phyloP scores from a whole-genome alignment of 495 filamentous ascomycete species.

The Xylaria venustula region DNA sequence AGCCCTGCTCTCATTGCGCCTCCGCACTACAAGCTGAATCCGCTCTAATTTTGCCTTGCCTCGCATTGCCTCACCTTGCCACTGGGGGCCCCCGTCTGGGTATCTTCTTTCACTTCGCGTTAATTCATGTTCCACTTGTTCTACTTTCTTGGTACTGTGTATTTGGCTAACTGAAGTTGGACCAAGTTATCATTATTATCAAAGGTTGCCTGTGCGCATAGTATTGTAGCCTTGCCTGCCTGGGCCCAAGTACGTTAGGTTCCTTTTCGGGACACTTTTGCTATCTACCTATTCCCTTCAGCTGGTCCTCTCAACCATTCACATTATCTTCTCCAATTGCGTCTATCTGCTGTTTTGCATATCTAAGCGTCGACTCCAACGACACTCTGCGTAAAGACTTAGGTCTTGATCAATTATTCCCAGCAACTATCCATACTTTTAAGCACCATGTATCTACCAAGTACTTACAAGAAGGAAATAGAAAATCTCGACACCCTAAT shows the following conservation, averaged over 20 bases:
- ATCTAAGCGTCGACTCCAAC: background rate
- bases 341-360: background rate
- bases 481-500: conserved; percentile 57
- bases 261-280: background rate
- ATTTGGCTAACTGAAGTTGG: conserved; percentile 6
- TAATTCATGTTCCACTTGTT: background rate
- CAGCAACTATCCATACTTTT: background rate
- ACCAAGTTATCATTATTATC: conserved; percentile 11
- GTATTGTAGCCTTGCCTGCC: conserved; percentile 2
- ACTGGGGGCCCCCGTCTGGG: background rate
- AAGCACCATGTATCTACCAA: conserved; percentile 28
- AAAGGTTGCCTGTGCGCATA: conserved; percentile 1
- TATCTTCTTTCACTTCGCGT: conserved; percentile 2
- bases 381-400: background rate
- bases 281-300: background rate
- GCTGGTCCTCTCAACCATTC: background rate
- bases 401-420: background rate
- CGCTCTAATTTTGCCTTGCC: background rate
- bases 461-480: conserved; percentile 59
- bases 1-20: background rate
- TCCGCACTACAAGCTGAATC: background rate
- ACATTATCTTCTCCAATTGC: background rate
- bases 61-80: conserved; percentile 2
- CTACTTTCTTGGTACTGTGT: background rate
- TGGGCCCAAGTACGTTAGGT: background rate